Evolutionary conservation across 495 filamentous ascomycete genomes (phyloP).

Genomic region (Glarea lozoyensis): DNA sequence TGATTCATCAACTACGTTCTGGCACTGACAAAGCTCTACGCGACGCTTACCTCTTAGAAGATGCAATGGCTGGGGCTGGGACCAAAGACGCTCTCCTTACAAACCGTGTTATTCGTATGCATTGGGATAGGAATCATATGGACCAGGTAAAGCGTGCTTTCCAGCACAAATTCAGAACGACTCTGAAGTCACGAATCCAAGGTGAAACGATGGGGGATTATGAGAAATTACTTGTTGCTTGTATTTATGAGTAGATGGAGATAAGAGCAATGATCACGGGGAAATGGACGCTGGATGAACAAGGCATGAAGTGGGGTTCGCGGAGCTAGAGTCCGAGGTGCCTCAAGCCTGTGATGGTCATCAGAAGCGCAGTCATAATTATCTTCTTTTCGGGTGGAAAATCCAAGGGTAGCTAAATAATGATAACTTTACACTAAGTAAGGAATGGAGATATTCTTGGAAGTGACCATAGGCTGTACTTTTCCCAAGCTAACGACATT

Average conservation of each 20-base stretch:
- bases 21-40: conserved; percentile 73
- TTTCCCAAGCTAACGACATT: too few relatives aligned
- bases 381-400: too few relatives aligned
- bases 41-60: conserved; percentile 73
- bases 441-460: too few relatives aligned
- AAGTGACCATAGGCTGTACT: too few relatives aligned
- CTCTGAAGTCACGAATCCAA: conserved; percentile 54
- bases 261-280: background rate
- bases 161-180: conserved; percentile 49
- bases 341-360: background rate
- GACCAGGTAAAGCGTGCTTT: conserved; percentile 68
- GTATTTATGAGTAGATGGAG: conserved; percentile 26
- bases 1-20: conserved; percentile 68
- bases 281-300: background rate
- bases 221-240: conserved; percentile 55
- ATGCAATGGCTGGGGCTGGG: conserved; percentile 75
- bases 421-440: too few relatives aligned
- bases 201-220: conserved; percentile 88
- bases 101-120: conserved; percentile 58
- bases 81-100: conserved; percentile 81
- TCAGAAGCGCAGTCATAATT: background rate
- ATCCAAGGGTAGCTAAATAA: too few relatives aligned
- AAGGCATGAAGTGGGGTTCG: background rate
- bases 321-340: too few relatives aligned
- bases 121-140: conserved; percentile 71